These are phyloP conservation scores for Tolypocladium tundrense DNA, from an alignment of 2,329 filamentous ascomycete genomes.

Conservation along the genomic window DNA sequence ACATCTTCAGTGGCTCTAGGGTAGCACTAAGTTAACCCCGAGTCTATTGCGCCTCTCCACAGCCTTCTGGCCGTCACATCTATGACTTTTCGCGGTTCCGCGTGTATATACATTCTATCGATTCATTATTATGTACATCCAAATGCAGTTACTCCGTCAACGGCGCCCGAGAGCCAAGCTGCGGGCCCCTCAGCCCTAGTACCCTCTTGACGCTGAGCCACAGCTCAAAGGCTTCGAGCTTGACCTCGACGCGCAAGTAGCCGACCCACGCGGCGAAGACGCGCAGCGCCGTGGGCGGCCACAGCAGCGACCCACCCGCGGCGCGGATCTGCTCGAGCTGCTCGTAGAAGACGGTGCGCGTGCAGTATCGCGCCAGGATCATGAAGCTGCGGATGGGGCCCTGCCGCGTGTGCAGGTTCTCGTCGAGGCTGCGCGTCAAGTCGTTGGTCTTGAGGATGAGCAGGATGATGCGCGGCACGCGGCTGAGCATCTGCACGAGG, in stretches of 20 bases:
- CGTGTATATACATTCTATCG: conserved; percentile 10
- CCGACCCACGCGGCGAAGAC: conserved; percentile 47
- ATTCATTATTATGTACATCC: background rate
- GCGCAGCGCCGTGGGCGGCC: conserved; percentile 45
- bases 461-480: conserved; percentile 84
- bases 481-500: conserved; percentile 75
- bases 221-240: conserved; percentile 53
- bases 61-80: background rate
- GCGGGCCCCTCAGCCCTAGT: conserved; percentile 20
- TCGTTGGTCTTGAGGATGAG: conserved; percentile 98
- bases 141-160: conserved; percentile 8
- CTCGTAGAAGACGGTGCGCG: conserved; percentile 55
- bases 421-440: conserved; percentile 84
- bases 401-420: conserved; percentile 68
- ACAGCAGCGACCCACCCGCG: conserved; percentile 41
- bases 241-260: conserved; percentile 50
- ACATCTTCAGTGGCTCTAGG: background rate
- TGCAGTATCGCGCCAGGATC: conserved; percentile 60
- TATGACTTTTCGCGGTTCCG: background rate
- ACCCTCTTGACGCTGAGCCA: conserved; percentile 47
- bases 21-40: background rate
- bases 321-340: conserved; percentile 46
- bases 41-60: background rate
- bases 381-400: conserved; percentile 56
- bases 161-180: conserved; percentile 13